phyloP scores from a whole-genome alignment of 306 rosid species.

The Acmispon strigosus region DNA sequence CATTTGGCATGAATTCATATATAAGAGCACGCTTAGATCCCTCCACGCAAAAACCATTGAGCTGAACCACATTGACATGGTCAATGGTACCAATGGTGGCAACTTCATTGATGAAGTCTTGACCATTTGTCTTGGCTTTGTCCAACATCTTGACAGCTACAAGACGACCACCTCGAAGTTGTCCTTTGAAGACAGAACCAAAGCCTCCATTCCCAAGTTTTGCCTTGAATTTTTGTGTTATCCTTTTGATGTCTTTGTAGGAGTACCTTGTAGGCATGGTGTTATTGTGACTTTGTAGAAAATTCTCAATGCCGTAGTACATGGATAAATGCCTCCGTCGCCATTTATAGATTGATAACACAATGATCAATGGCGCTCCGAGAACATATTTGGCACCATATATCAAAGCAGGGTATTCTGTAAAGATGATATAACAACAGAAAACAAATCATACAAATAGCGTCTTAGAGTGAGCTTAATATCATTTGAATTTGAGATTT shows the following conservation, averaged over 20 bases:
- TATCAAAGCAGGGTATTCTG: too few species aligned
- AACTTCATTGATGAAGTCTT: too few species aligned
- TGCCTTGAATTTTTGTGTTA: neutral
- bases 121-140: too few species aligned
- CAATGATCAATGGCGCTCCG: neutral
- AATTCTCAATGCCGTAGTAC: slow-evolving; percentile 12
- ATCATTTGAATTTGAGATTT: too few species aligned
- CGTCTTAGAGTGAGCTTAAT: neutral
- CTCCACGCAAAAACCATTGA: too few species aligned
- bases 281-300: neutral
- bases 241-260: slow-evolving; percentile 12
- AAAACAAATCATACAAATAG: neutral
- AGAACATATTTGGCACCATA: too few species aligned
- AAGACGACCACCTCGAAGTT: too few species aligned
- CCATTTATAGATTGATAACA: slow-evolving; percentile 2
- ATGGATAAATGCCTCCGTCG: slow-evolving; percentile 18
- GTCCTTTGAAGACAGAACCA: too few species aligned
- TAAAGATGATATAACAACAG: neutral
- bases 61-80: too few species aligned
- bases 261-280: slow-evolving; percentile 16
- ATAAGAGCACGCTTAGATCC: too few species aligned
- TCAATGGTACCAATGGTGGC: too few species aligned
- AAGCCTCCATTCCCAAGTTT: slow-evolving; percentile 19
- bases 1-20: slow-evolving; percentile 21
- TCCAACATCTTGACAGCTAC: too few species aligned